Conservation (phyloP, 2,329 filamentous ascomycete species). For the Corynespora cassiicola region DNA sequence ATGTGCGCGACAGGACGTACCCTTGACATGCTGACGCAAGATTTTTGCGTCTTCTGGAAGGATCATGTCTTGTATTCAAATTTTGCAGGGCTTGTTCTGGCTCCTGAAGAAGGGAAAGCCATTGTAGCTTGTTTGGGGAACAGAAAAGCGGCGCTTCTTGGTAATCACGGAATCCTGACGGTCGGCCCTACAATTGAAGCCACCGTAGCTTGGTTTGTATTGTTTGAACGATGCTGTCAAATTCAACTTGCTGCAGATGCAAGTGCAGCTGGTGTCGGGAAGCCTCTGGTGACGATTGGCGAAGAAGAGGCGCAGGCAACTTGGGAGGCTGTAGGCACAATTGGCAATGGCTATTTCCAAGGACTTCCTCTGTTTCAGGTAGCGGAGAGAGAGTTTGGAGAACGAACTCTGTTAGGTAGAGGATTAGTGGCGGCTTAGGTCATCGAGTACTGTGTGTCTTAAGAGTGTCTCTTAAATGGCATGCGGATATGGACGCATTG, state of each 20-base stretch:
- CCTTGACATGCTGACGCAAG: constrained; percentile 62
- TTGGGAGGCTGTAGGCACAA: constrained; percentile 15
- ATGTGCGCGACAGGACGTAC: constrained; percentile 64
- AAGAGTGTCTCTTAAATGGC: too few relatives aligned
- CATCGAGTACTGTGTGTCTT: too few relatives aligned
- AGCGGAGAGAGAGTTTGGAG: constrained; percentile 16
- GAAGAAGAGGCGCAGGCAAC: constrained; percentile 15
- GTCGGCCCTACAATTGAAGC: constrained; percentile 53
- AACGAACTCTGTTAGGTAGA: constrained; percentile 15
- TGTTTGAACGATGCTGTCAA: constrained; percentile 55
- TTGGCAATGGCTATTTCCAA: constrained; percentile 13
- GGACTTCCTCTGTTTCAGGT: constrained; percentile 17
- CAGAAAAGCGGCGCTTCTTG: constrained; percentile 54
- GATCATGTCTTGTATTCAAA: constrained; percentile 33
- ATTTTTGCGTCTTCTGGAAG: constrained; percentile 30
- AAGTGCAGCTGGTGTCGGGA: constrained; percentile 7
- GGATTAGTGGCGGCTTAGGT: constrained; percentile 13
- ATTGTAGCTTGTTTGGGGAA: constrained; percentile 51
- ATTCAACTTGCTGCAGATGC: constrained; percentile 47
- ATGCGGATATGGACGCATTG: too few relatives aligned
- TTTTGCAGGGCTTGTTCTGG: constrained; percentile 56
- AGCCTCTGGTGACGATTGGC: constrained; percentile 13
- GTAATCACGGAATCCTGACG: constrained; percentile 56
- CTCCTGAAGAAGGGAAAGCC: constrained; percentile 52
- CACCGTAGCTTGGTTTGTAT: constrained; percentile 54